Evolutionary conservation across 768 basidiomycete genomes (phyloP).

Genomic region (Boletus insuetus): DNA sequence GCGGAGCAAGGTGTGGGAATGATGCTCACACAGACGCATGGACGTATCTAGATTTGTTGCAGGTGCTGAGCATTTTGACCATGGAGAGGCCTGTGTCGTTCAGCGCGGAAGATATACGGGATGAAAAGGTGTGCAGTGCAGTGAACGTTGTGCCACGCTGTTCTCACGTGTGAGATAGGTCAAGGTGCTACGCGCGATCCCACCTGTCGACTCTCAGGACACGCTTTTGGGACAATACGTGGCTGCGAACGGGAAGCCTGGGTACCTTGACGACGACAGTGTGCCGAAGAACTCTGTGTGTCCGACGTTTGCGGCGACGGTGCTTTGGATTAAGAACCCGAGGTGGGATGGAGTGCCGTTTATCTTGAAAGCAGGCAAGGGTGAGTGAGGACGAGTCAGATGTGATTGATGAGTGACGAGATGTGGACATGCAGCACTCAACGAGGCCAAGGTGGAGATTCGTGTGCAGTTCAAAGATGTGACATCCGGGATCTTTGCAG

Average conservation of each 20-base stretch:
- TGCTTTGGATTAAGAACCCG: constrained; percentile 90
- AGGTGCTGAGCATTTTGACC: constrained; percentile 90
- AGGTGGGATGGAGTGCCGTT: constrained; percentile 99
- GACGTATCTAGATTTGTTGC: constrained; percentile 70
- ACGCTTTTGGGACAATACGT: constrained; percentile 95
- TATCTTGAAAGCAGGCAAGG: constrained; percentile 97
- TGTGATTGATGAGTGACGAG: constrained; percentile 12
- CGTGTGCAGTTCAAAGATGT: constrained; percentile 98
- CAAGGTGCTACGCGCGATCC: constrained; percentile 91
- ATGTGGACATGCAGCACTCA: constrained; percentile 59
- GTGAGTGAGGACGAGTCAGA: constrained; percentile 40
- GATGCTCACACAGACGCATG: constrained; percentile 14
- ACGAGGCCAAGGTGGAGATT: constrained; percentile 98
- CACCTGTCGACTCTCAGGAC: constrained; percentile 73
- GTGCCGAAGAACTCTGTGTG: constrained; percentile 90
- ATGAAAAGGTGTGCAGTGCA: constrained; percentile 77
- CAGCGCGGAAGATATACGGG: constrained; percentile 93
- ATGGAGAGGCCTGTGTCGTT: constrained; percentile 99
- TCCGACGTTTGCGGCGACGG: constrained; percentile 91
- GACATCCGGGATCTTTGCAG: constrained; percentile 93
- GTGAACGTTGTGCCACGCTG: background rate
- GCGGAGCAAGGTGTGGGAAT: constrained; percentile 4
- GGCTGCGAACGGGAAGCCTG: constrained; percentile 86
- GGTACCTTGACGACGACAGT: constrained; percentile 96
- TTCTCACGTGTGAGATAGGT: constrained; percentile 53